A percentile compares a stretch with the other conserved stretches of the same genome.
Conservation (phyloP, 2,329 filamentous ascomycete species). For the Fusarium aywerte region DNA sequence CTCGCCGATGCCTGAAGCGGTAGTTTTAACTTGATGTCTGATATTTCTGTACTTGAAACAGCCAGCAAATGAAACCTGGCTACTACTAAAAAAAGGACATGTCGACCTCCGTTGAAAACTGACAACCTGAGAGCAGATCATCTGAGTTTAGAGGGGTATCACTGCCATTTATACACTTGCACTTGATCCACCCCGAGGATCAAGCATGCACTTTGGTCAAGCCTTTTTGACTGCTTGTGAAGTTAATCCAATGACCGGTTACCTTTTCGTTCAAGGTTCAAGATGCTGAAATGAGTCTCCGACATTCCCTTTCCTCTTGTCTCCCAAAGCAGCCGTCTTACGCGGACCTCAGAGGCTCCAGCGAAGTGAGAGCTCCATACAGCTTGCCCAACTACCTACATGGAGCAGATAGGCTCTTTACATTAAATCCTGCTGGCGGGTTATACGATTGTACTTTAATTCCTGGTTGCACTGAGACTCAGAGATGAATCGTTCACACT, state of each 20-base stretch:
- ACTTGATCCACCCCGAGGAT: constrained; percentile 17
- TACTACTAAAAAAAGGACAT: not conserved
- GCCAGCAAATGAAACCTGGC: constrained; percentile 2
- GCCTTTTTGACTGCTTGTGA: not conserved
- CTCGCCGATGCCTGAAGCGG: not conserved
- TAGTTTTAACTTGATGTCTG: not conserved
- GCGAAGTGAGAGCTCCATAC: constrained; percentile 15
- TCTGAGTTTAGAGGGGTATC: constrained; percentile 5
- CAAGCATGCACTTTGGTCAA: constrained; percentile 19
- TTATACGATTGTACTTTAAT: not conserved
- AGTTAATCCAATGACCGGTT: not conserved
- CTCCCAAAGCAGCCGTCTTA: constrained; percentile 15
- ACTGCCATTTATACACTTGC: constrained; percentile 15
- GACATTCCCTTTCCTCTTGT: not conserved
- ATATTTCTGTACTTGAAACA: constrained; percentile 2
- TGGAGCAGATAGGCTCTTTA: not conserved
- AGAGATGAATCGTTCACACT: constrained; percentile 1
- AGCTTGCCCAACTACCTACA: constrained; percentile 20
- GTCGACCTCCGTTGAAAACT: not conserved
- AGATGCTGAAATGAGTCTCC: not conserved
- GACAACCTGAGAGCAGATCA: constrained; percentile 16
- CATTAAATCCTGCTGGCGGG: not conserved
- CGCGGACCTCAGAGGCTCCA: constrained; percentile 14
- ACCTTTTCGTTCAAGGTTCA: not conserved
- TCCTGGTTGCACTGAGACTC: not conserved